Percentiles rank a stretch among this genome's conserved stretches.
Conservation (phyloP, 352 stramenopile species). For the Thraustochytrium striatum region DNA sequence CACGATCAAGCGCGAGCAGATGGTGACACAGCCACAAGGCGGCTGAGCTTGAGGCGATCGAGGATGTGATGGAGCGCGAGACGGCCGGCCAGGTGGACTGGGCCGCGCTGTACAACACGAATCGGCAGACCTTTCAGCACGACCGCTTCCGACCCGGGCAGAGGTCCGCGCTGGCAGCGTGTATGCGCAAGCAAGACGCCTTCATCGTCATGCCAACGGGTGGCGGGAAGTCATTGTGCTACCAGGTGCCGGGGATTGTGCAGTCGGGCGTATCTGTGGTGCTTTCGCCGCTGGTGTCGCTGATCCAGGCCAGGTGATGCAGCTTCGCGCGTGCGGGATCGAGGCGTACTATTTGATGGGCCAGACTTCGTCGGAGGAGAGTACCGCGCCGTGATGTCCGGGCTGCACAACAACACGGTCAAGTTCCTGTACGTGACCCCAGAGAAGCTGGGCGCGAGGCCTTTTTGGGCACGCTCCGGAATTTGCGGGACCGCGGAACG, state of each 20-base stretch:
- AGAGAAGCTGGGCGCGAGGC: slow-evolving; percentile 79
- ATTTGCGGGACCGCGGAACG: slow-evolving; percentile 61
- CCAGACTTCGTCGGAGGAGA: no score
- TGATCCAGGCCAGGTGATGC: slow-evolving; percentile 98
- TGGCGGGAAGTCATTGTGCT: slow-evolving; percentile 96
- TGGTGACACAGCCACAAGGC: not conserved
- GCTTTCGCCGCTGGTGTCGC: slow-evolving; percentile 93
- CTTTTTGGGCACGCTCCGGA: slow-evolving; percentile 55
- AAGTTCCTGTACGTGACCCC: slow-evolving; percentile 98
- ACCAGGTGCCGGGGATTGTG: slow-evolving; percentile 82
- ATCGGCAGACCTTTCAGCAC: slow-evolving; percentile 80
- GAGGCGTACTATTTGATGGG: slow-evolving; percentile 63
- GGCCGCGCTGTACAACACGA: slow-evolving; percentile 12
- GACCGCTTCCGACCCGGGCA: slow-evolving; percentile 88
- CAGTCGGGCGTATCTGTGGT: slow-evolving; percentile 87
- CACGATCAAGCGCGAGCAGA: not conserved
- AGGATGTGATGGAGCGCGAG: not conserved
- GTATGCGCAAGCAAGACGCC: slow-evolving; percentile 84
- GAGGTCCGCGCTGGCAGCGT: slow-evolving; percentile 83
- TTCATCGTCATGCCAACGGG: slow-evolving; percentile 99
- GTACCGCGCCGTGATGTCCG: slow-evolving; percentile 52
- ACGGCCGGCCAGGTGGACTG: slow-evolving; percentile 1
- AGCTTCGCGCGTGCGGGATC: slow-evolving; percentile 67
- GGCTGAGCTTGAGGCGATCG: not conserved
- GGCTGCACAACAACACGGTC: slow-evolving; percentile 63